Evolutionary conservation across 176 grass and related monocot genomes (phyloP).

Genomic region (Aegilops speltoides): DNA sequence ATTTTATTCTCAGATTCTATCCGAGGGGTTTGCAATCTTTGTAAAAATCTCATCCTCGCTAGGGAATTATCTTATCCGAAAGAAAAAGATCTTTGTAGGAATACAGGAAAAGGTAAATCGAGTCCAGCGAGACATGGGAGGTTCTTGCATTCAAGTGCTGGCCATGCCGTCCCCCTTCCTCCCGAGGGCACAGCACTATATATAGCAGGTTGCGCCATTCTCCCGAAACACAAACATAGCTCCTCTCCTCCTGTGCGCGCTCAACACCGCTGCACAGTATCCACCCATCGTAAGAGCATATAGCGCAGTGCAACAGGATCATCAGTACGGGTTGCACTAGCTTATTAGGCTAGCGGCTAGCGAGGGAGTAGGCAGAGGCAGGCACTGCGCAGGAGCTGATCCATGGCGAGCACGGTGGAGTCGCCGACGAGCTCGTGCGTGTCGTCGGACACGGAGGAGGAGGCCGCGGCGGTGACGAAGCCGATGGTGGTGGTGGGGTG

Average conservation of each 20-base stretch:
- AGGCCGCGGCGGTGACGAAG: constrained; percentile 33
- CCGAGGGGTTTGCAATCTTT: too few relatives aligned
- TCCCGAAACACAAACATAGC: constrained; percentile 25
- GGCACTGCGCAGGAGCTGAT: neutral
- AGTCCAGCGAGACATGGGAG: neutral
- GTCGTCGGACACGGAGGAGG: constrained; percentile 65
- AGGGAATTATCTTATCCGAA: too few relatives aligned
- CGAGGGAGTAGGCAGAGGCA: neutral
- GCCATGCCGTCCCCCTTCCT: neutral
- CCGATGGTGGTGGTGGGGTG: constrained; percentile 72
- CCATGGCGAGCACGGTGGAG: constrained; percentile 31
- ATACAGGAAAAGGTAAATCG: neutral
- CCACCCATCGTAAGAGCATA: neutral
- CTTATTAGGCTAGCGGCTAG: too few relatives aligned
- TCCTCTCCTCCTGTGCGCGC: neutral
- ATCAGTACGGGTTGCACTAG: neutral
- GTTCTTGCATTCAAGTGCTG: neutral
- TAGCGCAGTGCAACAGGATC: neutral
- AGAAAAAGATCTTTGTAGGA: too few relatives aligned
- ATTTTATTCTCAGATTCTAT: neutral
- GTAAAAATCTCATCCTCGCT: too few relatives aligned
- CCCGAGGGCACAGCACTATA: constrained; percentile 23
- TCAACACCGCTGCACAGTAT: constrained; percentile 1
- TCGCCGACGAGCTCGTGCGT: constrained; percentile 78
- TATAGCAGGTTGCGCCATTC: constrained; percentile 26